Evolutionary conservation across 1,284 basidiomycete genomes (phyloP).

Genomic region (Rhodotorula sp.): DNA sequence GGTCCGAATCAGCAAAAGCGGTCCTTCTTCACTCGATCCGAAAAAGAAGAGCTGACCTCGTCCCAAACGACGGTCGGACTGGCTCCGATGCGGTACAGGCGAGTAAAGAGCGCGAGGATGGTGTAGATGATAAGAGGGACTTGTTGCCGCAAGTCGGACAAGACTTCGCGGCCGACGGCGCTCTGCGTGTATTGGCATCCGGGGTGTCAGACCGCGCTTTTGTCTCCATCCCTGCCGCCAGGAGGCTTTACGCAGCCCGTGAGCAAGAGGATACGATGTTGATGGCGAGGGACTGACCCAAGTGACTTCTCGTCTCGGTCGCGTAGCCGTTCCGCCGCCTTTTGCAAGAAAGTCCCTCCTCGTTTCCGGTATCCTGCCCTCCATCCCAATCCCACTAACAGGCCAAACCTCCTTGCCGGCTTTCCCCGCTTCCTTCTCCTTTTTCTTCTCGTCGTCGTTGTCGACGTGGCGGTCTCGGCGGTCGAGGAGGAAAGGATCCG

Average conservation of each 20-base stretch:
- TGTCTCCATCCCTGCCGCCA: no score
- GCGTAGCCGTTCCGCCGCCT: background rate
- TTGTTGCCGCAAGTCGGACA: constrained; percentile 50
- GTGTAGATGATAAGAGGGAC: constrained; percentile 84
- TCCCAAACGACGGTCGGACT: constrained; percentile 92
- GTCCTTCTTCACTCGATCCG: no score
- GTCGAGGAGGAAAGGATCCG: background rate
- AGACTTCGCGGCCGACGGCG: constrained; percentile 25
- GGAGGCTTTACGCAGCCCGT: no score
- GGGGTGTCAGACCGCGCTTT: no score
- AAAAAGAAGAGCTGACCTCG: constrained; percentile 56
- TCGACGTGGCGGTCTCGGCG: background rate
- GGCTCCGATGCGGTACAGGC: constrained; percentile 90
- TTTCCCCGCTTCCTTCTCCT: constrained; percentile 17
- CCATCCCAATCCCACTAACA: constrained; percentile 36
- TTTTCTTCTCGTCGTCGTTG: background rate
- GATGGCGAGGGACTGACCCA: constrained; percentile 25
- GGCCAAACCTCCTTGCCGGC: constrained; percentile 24
- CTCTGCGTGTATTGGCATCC: background rate
- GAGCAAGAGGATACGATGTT: no score
- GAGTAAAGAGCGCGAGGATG: constrained; percentile 86
- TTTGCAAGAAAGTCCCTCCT: constrained; percentile 28
- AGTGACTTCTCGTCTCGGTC: constrained; percentile 5
- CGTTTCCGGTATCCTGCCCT: constrained; percentile 30
- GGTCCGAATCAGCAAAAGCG: background rate